phyloP scores from a whole-genome alignment of 2,329 filamentous ascomycete species.

The Penicillium sp. region DNA sequence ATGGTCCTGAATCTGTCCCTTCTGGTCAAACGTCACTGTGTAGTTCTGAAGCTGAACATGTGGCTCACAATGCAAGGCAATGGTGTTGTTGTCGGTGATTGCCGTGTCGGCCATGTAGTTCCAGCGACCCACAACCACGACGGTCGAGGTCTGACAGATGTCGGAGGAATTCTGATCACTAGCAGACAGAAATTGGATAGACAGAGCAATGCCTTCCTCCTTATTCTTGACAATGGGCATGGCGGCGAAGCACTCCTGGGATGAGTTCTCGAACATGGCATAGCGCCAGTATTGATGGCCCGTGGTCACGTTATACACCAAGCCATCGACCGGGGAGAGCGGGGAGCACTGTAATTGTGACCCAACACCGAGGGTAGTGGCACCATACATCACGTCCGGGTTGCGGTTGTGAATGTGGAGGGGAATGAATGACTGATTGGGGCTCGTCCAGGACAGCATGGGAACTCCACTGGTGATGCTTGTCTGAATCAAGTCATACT shows the following conservation, averaged over 20 bases:
- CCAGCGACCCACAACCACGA: slow-evolving; percentile 37
- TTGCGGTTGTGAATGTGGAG: slow-evolving; percentile 24
- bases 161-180: slow-evolving; percentile 22
- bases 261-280: slow-evolving; percentile 23
- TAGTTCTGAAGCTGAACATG: slow-evolving; percentile 26
- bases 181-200: slow-evolving; percentile 38
- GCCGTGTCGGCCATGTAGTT: slow-evolving; percentile 29
- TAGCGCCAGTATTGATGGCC: slow-evolving; percentile 30
- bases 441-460: slow-evolving; percentile 34
- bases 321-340: slow-evolving; percentile 19
- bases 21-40: slow-evolving; percentile 30
- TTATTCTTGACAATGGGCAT: slow-evolving; percentile 28
- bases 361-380: slow-evolving; percentile 33
- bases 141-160: slow-evolving; percentile 35
- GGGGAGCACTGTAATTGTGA: slow-evolving; percentile 26
- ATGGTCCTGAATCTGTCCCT: slow-evolving; percentile 29
- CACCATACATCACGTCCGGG: slow-evolving; percentile 28
- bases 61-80: slow-evolving; percentile 37
- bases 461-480: slow-evolving; percentile 37
- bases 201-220: slow-evolving; percentile 29
- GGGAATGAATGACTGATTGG: slow-evolving; percentile 35
- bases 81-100: slow-evolving; percentile 30
- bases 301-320: slow-evolving; percentile 15
- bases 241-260: slow-evolving; percentile 27
- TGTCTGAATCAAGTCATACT: slow-evolving; percentile 38